Evolutionary conservation across 2,329 filamentous ascomycete genomes (phyloP).

Genomic region (Venturia effusa): DNA sequence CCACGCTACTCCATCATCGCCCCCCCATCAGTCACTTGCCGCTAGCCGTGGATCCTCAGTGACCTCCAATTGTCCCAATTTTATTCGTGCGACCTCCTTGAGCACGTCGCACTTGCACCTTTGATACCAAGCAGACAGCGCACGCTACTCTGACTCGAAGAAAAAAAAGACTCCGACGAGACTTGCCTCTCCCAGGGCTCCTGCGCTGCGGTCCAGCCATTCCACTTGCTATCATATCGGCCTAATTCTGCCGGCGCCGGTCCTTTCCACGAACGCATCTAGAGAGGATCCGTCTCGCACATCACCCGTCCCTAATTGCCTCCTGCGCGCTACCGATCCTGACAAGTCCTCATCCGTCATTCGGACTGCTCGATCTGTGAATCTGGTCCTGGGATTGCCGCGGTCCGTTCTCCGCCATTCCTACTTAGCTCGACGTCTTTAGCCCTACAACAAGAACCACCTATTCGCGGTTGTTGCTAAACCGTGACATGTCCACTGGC

Average conservation of each 20-base stretch:
- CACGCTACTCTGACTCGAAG: constrained; percentile 7
- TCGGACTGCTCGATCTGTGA: constrained; percentile 20
- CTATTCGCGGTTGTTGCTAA: constrained; percentile 2
- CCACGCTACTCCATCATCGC: constrained; percentile 21
- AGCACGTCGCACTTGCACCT: constrained; percentile 3
- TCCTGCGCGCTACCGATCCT: constrained; percentile 27
- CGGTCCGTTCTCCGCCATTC: constrained; percentile 15
- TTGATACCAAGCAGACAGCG: not conserved
- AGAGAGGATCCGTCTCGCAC: constrained; percentile 31
- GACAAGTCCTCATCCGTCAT: constrained; percentile 17
- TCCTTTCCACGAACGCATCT: constrained; percentile 21
- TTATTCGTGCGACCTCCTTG: not conserved
- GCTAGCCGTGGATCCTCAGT: constrained; percentile 16
- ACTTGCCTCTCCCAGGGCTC: constrained; percentile 10
- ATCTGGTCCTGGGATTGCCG: constrained; percentile 13
- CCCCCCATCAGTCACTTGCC: constrained; percentile 18
- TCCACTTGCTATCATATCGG: constrained; percentile 19
- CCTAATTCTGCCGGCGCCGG: constrained; percentile 28
- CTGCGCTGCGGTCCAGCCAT: not conserved
- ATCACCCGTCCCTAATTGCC: constrained; percentile 35
- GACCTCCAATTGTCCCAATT: not conserved
- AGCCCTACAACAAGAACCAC: constrained; percentile 11
- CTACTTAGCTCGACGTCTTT: constrained; percentile 13
- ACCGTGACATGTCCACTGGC: constrained; percentile 31
- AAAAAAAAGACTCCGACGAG: not conserved